Conservation (phyloP, 495 filamentous ascomycete species). For the Echria macrotheca region DNA sequence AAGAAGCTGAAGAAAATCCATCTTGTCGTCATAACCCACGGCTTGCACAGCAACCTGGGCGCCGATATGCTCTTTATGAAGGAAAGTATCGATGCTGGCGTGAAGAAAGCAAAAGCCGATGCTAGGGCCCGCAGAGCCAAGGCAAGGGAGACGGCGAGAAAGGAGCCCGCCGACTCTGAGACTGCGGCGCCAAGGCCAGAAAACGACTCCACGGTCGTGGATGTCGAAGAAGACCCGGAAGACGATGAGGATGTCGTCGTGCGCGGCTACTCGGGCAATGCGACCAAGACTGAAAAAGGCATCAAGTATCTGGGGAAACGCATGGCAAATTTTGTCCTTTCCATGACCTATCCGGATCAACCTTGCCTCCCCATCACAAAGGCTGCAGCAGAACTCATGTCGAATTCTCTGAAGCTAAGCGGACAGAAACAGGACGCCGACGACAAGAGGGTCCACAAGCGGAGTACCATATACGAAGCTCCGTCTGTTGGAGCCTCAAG, state of each 20-base stretch:
- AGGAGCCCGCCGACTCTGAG: constrained; percentile 26
- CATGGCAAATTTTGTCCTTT: constrained; percentile 82
- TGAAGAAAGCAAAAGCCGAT: constrained; percentile 60
- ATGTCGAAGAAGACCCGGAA: constrained; percentile 43
- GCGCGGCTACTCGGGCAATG: constrained; percentile 85
- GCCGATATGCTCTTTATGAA: constrained; percentile 96
- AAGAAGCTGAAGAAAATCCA: constrained; percentile 69
- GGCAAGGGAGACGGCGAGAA: constrained; percentile 31
- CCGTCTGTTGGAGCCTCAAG: constrained; percentile 39
- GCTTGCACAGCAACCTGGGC: constrained; percentile 93
- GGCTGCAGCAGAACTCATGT: constrained; percentile 38
- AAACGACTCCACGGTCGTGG: constrained; percentile 13
- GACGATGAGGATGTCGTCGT: constrained; percentile 91
- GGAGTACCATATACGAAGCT: constrained; percentile 48
- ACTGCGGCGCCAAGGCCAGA: constrained; percentile 21
- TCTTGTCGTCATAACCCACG: constrained; percentile 88
- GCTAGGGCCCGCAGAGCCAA: constrained; percentile 51
- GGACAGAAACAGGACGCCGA: constrained; percentile 25
- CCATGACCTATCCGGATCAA: constrained; percentile 89
- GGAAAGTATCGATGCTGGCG: constrained; percentile 86
- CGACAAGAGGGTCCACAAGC: constrained; percentile 40
- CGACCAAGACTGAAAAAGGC: constrained; percentile 81
- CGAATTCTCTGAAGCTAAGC: constrained; percentile 27
- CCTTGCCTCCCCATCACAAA: constrained; percentile 69
- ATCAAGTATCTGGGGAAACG: constrained; percentile 97